Evolutionary conservation across 2,329 filamentous ascomycete genomes (phyloP).

Genomic region (Rhinocladiella mackenziei): DNA sequence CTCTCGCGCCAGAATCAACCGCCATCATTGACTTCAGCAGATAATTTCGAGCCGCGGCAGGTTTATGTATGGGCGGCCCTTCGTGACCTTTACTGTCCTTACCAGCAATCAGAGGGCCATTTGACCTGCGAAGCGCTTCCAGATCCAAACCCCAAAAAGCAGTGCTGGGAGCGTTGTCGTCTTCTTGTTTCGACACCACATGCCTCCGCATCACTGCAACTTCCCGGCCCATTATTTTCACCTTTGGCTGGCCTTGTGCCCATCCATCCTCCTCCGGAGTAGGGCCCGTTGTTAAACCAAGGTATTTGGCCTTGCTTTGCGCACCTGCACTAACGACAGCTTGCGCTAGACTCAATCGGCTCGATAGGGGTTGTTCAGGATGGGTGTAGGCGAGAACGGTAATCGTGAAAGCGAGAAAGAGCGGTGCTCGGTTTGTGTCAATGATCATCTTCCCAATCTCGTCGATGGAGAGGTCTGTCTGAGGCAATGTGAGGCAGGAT

Average conservation of each 20-base stretch:
- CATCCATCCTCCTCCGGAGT: conserved; percentile 67
- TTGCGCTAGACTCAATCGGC: conserved; percentile 75
- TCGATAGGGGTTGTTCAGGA: conserved; percentile 81
- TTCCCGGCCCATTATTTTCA: conserved; percentile 69
- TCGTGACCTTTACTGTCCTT: conserved; percentile 24
- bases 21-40: conserved; percentile 47
- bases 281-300: conserved; percentile 65
- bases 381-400: conserved; percentile 72
- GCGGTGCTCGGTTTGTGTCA: conserved; percentile 73
- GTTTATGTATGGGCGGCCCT: conserved; percentile 68
- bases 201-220: conserved; percentile 68
- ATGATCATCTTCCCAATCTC: conserved; percentile 57
- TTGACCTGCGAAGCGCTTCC: conserved; percentile 51
- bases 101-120: conserved; percentile 31
- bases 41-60: conserved; percentile 63
- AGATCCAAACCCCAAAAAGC: conserved; percentile 58
- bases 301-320: conserved; percentile 66
- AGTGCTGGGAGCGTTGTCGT: conserved; percentile 36
- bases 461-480: conserved; percentile 34
- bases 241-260: conserved; percentile 69
- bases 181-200: conserved; percentile 52
- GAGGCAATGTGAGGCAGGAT: conserved; percentile 35
- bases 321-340: conserved; percentile 80
- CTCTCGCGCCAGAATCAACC: conserved; percentile 22
- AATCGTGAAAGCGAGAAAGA: conserved; percentile 76